Evolutionary conservation across 257 asterid genomes (phyloP), one percentile per base, ranked within the genome.

Genomic region (Scutellaria baicalensis): DNA sequence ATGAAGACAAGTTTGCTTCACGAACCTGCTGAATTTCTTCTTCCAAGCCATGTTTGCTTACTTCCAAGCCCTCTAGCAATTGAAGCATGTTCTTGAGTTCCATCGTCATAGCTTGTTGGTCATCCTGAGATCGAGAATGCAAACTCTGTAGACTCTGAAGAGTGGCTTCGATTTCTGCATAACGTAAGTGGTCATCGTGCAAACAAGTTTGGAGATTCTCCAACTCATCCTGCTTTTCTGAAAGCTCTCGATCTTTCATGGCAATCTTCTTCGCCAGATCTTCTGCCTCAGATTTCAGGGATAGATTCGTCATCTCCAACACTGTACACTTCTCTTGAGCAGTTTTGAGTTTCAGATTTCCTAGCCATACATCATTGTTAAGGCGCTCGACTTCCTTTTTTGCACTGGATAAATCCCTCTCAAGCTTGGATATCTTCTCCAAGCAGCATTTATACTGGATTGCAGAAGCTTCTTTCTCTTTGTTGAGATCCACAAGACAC

Each of bases 371-470:
- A 43, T 84, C 89, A 17, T 59, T 69, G 23, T 77, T 93, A 11
- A 91, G 96, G 39, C 83, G 83, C 56, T 82, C 73, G 21, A 88
- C 89, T 49, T 93, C 96, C 76, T 78, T 84, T 68, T 75, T 86
- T 36, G 89, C 85, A 66, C 39, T 27, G 36, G 80, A 60, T 63
- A 89, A 40, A 70, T 89, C 91, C 44, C 64, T 75, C 83, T 91
- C 92, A 33, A 94, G 96, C 80, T 84, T 79, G 47, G 96, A 79
- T 69, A 94, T 84, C 68, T 75, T 88, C 90, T 86, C 93, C 82
- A 86, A 79, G 85, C 93, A 94, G 79, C 83, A 63, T 68, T 86
- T 81, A 75, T 89, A 94, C 78, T 74, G 80, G 6, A 81, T 61
- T 55, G 81, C 88, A 5, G 89, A 85, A 36, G 77, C 78, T 76